Base-by-base conservation (phyloP, 2,329 filamentous ascomycete species). In the Coleophoma eucalyptorum region DNA sequence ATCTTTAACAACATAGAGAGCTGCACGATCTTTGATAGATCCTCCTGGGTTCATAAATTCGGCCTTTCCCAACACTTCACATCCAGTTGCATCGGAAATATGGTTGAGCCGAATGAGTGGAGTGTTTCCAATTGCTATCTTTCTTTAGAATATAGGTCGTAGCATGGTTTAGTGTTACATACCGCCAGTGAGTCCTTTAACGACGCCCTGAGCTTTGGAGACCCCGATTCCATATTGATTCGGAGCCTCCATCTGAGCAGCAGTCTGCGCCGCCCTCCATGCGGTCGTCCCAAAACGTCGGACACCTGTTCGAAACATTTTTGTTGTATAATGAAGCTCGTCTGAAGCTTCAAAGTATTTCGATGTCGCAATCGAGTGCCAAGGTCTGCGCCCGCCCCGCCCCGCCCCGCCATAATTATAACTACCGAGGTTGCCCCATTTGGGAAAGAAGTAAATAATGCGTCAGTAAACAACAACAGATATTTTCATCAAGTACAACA, bases 31-130 rank as follows among this genome's bases (percentile, higher is more conserved):
- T 75, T 99, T 99, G 68, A 99, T 87, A 49, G 87, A 92, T 53
- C 94, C 94, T 60, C 94, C 94, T 1, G 94, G 94, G 77, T 99
- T 99, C 78, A 96, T 94, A 75, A 99, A 99, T 70, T 99, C 94
- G 62, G 94, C 92, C 72, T 99, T 99, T 65, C 93, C 94, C 38
- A 97, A 84, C 52, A 99, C 78, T 62, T 96, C 89, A 79, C 94
- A 97, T 58, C 92, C 91, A 0, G 94, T 97, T 66, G 95, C 81
- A 53, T 90, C 84, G 38, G 93, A 97, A 60, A 97, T 84, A 55
- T 78, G 83, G 71, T 96, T 93, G 46, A 99, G 78, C 45, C 89
- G 86, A 69, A 99, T 96, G 49, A 99, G 81, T 1, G 94, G 93
- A 0, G 94, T 99, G 72, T 97, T 97, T 57, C 94, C 94, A 73